phyloP scores from a whole-genome alignment of 2,329 filamentous ascomycete species.

The Botryosphaeria dothidea region DNA sequence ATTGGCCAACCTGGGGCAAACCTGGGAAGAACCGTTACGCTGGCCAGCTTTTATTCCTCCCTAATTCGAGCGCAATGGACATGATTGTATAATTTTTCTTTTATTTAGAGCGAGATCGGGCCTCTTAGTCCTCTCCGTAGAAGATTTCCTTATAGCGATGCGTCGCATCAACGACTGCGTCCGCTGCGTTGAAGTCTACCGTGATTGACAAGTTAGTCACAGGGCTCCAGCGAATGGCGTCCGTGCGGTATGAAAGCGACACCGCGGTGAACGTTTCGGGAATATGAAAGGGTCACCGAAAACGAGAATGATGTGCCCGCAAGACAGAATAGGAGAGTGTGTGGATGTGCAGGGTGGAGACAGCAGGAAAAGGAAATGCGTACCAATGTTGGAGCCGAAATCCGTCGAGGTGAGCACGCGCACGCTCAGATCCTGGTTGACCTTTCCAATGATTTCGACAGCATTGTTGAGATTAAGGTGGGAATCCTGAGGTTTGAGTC shows the following conservation, averaged over 20 bases:
- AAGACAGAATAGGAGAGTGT: background rate
- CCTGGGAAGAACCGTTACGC: too few relatives aligned
- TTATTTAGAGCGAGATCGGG: background rate
- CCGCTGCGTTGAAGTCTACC: conserved; percentile 72
- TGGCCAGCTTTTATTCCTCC: too few relatives aligned
- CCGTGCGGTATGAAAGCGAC: background rate
- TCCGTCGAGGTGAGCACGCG: conserved; percentile 70
- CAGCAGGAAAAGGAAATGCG: conserved; percentile 35
- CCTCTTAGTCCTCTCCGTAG: conserved; percentile 51
- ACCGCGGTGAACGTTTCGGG: background rate
- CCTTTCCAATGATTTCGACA: conserved; percentile 78
- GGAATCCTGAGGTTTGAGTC: conserved; percentile 57
- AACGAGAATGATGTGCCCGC: background rate
- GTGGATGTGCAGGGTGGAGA: background rate
- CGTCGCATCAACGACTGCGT: conserved; percentile 81
- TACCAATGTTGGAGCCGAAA: conserved; percentile 69
- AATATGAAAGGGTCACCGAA: background rate
- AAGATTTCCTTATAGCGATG: conserved; percentile 83
- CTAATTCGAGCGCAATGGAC: too few relatives aligned
- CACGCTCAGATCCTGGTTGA: conserved; percentile 70
- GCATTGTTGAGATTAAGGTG: conserved; percentile 70
- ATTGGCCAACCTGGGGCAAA: too few relatives aligned
- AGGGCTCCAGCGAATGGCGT: background rate
- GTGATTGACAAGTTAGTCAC: background rate
- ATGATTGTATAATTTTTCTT: background rate